Percentiles rank a stretch among this genome's conserved stretches.
Evolutionary conservation across 129 eudicot genomes (phyloP).

Genomic region (Daucus carota): DNA sequence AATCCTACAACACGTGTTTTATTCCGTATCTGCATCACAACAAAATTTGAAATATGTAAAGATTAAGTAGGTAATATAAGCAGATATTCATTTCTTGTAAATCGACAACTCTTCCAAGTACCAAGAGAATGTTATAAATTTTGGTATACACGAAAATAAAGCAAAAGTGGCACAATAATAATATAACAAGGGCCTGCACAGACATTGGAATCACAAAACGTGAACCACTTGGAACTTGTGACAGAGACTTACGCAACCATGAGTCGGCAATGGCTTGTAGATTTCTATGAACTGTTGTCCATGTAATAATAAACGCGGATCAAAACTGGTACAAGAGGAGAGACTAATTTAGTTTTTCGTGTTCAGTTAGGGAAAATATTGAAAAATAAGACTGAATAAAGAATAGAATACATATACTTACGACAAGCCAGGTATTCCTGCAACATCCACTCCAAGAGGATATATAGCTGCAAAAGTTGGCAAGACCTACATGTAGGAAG

Average conservation of each 20-base stretch:
- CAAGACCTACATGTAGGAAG: constrained; percentile 51
- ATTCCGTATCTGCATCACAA: constrained; percentile 53
- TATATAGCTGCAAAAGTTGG: constrained; percentile 88
- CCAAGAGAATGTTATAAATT: neutral
- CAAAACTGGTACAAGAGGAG: constrained; percentile 45
- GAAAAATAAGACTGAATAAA: neutral
- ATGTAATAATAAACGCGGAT: constrained; percentile 86
- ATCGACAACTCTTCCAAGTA: neutral
- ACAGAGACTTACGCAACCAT: constrained; percentile 49
- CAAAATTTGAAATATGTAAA: neutral
- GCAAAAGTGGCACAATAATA: neutral
- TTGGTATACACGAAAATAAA: neutral
- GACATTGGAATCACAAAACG: neutral
- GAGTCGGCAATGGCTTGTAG: constrained; percentile 74
- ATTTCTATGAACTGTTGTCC: constrained; percentile 94
- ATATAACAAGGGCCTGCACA: neutral
- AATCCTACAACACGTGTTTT: constrained; percentile 72
- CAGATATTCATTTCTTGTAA: neutral
- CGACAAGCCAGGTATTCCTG: constrained; percentile 59
- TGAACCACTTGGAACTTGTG: constrained; percentile 12
- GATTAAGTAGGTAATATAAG: neutral
- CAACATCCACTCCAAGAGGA: constrained; percentile 31
- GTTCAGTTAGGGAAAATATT: neutral
- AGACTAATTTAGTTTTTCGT: neutral
- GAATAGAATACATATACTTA: constrained; percentile 28